These are phyloP conservation scores for Cyberlindnera maritima DNA, from an alignment of 805 yeast genomes.

Conservation along the genomic window DNA sequence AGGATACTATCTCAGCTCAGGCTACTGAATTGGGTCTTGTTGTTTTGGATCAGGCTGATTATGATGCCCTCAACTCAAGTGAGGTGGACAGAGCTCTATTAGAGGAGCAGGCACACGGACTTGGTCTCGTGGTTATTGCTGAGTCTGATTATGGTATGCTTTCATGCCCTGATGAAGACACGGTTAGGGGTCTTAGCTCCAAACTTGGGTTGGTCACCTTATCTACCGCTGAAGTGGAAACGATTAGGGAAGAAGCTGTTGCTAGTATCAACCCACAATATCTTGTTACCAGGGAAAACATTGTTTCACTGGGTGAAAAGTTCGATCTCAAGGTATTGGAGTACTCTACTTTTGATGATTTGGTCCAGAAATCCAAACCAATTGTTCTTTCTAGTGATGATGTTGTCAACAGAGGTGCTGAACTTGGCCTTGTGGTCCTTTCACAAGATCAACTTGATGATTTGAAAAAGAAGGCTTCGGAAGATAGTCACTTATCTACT, in stretches of 20 bases:
- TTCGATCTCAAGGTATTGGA: constrained; percentile 26
- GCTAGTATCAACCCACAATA: constrained; percentile 8
- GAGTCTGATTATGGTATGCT: constrained; percentile 16
- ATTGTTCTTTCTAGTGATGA: constrained; percentile 10
- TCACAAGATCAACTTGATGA: constrained; percentile 3
- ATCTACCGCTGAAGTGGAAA: constrained; percentile 9
- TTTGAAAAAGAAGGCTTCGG: constrained; percentile 5
- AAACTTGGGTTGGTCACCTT: constrained; percentile 20
- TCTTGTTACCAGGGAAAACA: constrained; percentile 12
- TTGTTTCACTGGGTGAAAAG: constrained; percentile 12
- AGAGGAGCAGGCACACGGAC: constrained; percentile 10
- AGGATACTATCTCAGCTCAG: constrained; percentile 9
- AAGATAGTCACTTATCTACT: neutral
- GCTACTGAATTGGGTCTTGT: constrained; percentile 25
- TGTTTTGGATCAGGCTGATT: constrained; percentile 27
- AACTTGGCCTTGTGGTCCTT: constrained; percentile 31
- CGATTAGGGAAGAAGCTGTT: constrained; percentile 5
- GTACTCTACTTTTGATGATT: constrained; percentile 16
- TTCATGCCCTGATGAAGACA: constrained; percentile 16
- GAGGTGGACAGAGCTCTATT: constrained; percentile 5
- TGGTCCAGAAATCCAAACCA: constrained; percentile 13
- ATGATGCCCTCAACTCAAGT: constrained; percentile 12
- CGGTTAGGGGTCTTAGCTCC: constrained; percentile 18
- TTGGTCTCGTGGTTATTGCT: constrained; percentile 26
- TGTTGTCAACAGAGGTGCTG: constrained; percentile 17